Base-by-base conservation (phyloP, 2,329 filamentous ascomycete species). In the Botrytis sinoallii region DNA sequence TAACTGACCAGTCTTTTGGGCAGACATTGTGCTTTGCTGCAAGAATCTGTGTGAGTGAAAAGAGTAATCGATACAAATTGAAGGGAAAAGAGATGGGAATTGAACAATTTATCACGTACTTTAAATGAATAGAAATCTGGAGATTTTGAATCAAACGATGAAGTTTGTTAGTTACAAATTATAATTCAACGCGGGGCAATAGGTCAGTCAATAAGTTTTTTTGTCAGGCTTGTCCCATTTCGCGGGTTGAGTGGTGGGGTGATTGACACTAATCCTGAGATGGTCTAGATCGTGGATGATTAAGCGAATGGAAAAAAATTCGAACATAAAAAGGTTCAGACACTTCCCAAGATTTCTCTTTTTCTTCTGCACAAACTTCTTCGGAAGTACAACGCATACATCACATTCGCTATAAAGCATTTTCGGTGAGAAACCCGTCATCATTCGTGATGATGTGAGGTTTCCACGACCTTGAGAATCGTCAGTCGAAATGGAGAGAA, bases 1-100 rank as follows among this genome's bases (percentile, higher is more conserved):
- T 29, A 55, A 57, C 74, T 64, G 70, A 77, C 78, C 78, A 71
- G 77, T 79, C 72, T 78, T 79, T 52, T 74, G 75, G 48, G 75
- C 55, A 70, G 72, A 73, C 66, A 73, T 70, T 71, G 65, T 69
- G 40, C 9, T 70, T 29, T 70, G 8, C 46, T 63, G 22, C 22
- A n/a, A 52, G 9, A 48, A 44, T 32, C 16, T 40, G 46, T 64
- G 35, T 68, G 46, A 70, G 42, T 20, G 12, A 64, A 29, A 52
- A 52, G 52, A 29, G 55, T n/a, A 18, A 48, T 57, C 6, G 38
- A 57, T 18, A 4, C 44, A 55, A 18, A 40, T 18, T 29, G n/a
- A 35, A 46, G 40, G 32, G 6, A 38, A 44, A 25, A 5, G 67
- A 38, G 29, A 60, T 42, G 9, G 14, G 14, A 35, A 61, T 61